These are phyloP conservation scores for Exophiala sp. DNA, from an alignment of 2,329 filamentous ascomycete species.

Conservation along the genomic window DNA sequence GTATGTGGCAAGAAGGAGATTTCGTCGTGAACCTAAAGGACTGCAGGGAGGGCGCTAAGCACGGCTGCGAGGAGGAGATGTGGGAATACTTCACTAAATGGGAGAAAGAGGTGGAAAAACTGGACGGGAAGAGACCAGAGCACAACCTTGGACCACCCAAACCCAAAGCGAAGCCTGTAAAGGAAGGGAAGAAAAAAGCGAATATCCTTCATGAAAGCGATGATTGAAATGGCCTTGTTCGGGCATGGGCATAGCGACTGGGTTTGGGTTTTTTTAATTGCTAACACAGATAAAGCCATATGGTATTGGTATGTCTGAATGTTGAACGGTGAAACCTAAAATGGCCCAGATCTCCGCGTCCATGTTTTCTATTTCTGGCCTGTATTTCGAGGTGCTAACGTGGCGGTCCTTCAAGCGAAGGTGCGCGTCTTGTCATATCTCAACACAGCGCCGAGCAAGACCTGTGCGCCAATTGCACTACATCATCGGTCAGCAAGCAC, in stretches of 20 bases:
- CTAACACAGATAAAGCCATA: neutral
- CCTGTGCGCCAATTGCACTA: slow-evolving; percentile 32
- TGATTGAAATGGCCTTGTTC: neutral
- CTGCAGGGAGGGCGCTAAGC: slow-evolving; percentile 57
- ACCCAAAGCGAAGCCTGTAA: neutral
- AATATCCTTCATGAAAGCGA: neutral
- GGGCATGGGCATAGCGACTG: neutral
- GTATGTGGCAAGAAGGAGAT: slow-evolving; percentile 76
- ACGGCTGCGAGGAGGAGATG: slow-evolving; percentile 71
- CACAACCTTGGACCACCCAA: slow-evolving; percentile 6
- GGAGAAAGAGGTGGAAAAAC: slow-evolving; percentile 33
- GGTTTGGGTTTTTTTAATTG: neutral
- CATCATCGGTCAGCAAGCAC: slow-evolving; percentile 4
- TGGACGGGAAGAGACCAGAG: slow-evolving; percentile 18
- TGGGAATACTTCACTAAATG: slow-evolving; percentile 49
- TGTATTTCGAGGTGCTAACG: neutral
- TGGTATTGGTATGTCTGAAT: neutral
- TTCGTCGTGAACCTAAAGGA: slow-evolving; percentile 75
- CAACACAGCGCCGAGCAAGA: slow-evolving; percentile 32
- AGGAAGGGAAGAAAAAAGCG: neutral
- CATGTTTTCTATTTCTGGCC: neutral
- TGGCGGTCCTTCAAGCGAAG: slow-evolving; percentile 5
- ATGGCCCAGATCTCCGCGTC: neutral
- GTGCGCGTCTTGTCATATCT: slow-evolving; percentile 41
- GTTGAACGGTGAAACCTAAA: too few relatives aligned